phyloP scores from a whole-genome alignment of 768 basidiomycete species.

The Candolleomyces aberdarensis region DNA sequence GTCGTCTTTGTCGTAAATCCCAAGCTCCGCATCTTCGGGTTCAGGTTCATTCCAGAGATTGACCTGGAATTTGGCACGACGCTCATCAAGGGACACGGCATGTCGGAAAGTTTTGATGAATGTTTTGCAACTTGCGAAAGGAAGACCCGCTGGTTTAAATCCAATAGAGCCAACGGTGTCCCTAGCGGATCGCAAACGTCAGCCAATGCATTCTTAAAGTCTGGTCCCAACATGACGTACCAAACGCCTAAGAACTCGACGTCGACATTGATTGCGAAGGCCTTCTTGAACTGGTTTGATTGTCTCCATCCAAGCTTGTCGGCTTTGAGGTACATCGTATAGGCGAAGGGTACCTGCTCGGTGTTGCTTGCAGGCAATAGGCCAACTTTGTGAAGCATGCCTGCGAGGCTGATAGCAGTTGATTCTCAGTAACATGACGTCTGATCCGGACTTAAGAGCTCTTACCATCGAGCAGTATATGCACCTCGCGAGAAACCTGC shows the following conservation, averaged over 20 bases:
- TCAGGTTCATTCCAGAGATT: conserved; percentile 41
- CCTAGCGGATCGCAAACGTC: conserved; percentile 23
- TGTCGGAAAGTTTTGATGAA: conserved; percentile 54
- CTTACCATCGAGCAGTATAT: conserved; percentile 48
- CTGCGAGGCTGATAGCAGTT: conserved; percentile 34
- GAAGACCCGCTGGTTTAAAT: conserved; percentile 41
- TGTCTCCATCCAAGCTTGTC: conserved; percentile 43
- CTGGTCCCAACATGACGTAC: conserved; percentile 22
- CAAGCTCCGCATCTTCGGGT: too few relatives aligned
- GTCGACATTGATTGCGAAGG: conserved; percentile 44
- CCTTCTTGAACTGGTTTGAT: conserved; percentile 45
- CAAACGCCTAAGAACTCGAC: conserved; percentile 51
- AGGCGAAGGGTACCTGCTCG: conserved; percentile 56
- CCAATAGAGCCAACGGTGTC: conserved; percentile 58
- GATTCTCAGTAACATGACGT: too few relatives aligned
- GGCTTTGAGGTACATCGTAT: conserved; percentile 46
- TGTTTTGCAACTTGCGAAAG: conserved; percentile 48
- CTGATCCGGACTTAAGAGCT: too few relatives aligned
- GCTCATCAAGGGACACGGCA: conserved; percentile 58
- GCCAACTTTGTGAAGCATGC: conserved; percentile 56
- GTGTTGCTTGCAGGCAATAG: conserved; percentile 38
- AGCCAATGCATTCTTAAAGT: not conserved
- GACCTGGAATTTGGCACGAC: conserved; percentile 53
- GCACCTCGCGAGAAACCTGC: conserved; percentile 62
- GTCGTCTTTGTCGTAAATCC: too few relatives aligned